Base-by-base conservation (phyloP, 163 green algal species). In the Coccomyxa subellipsoidea region DNA sequence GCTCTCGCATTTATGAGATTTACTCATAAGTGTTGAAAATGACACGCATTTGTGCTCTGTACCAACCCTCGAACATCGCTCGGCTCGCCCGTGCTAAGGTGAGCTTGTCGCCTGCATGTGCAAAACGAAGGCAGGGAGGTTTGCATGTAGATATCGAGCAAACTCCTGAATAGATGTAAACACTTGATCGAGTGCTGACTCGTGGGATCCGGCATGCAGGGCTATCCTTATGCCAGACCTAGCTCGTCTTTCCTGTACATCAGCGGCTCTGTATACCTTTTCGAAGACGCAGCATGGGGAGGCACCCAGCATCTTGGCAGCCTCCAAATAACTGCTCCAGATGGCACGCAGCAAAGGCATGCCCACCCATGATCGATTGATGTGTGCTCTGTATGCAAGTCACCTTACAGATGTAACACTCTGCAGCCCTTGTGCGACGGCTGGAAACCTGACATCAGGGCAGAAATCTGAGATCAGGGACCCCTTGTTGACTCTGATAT, bases 181-280 rank as follows among this genome's bases (percentile, higher is more conserved):
- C 23, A 12, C 21, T 18, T 59, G 15, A 27, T 1, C 47, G 47
- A 7, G 1, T 21, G 23, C 3, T 18, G 47, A 27, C 47, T 27
- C 47, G 15, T 59, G n/a, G n/a, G 21, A 27, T 8, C 47, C 47
- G 27, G 1, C 27, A 4, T 38, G 6, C 75, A 79, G 75, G 84
- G 84, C 9, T 92, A 92, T 81, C 88, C 88, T 0, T 92, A 92
- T 71, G n/a, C 81, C 0, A 82, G 88, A 6, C 88, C 88, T n/a
- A n/a, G 27, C 15, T 86, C 79, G 0, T 89, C 86, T 0, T 92
- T 88, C 73, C 78, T 92, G 21, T 89, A 87, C 31, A 35, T 86
- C 76, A 82, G 77, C 7, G 86, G 88, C 18, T 40, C 75, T 0
- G 80, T 84, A 10, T 81, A 85, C 70, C 36, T 76, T 12, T 90